A percentile compares a stretch with the other conserved stretches of the same genome.
phyloP scores from a whole-genome alignment of 1,284 basidiomycete species.

The Ustilago xerochloae region DNA sequence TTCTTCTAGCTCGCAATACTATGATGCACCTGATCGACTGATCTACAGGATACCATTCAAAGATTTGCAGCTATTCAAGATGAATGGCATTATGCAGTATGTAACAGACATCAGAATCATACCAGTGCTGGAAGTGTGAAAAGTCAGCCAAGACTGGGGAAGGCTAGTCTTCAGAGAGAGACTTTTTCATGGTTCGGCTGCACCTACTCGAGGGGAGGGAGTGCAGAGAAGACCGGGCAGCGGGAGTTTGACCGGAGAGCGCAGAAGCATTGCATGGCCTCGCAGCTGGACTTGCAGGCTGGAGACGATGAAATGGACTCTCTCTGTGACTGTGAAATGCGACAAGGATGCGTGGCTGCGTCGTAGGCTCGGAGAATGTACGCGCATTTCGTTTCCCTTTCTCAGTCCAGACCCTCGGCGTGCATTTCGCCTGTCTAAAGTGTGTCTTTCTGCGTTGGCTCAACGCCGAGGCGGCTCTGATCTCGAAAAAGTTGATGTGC shows the following conservation, averaged over 20 bases:
- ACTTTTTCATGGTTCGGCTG: not conserved
- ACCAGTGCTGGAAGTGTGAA: no score
- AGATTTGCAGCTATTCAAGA: no score
- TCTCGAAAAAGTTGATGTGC: not conserved
- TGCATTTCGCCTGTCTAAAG: not conserved
- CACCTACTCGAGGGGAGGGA: not conserved
- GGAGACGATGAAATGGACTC: not conserved
- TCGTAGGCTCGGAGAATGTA: conserved; percentile 15
- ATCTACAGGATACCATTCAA: no score
- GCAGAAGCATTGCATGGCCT: not conserved
- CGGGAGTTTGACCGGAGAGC: not conserved
- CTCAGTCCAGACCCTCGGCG: conserved; percentile 3
- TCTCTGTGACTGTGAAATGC: not conserved
- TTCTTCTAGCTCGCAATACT: not conserved
- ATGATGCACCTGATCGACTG: no score
- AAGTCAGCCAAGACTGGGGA: no score
- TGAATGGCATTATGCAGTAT: no score
- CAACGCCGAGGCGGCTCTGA: conserved; percentile 17
- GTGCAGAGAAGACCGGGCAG: not conserved
- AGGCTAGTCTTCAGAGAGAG: no score
- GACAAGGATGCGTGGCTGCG: conserved; percentile 8
- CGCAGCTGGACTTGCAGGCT: not conserved
- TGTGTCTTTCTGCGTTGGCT: not conserved
- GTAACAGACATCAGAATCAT: no score
- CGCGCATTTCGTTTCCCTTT: no score